Conservation (phyloP, 169 alveolate genomes). For the Cryptosporidium parvum region DNA sequence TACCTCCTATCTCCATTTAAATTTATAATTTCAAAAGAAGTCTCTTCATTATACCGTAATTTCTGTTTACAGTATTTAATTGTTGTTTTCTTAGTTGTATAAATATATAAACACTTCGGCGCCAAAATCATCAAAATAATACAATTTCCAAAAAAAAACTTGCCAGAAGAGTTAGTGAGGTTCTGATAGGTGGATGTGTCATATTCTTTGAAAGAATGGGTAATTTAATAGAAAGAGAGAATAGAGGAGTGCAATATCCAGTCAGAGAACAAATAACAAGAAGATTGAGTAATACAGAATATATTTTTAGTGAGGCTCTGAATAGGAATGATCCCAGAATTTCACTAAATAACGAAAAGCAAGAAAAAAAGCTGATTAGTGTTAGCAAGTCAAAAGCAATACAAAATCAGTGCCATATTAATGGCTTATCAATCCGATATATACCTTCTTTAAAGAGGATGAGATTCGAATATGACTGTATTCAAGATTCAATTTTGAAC, state of each 20-base stretch:
- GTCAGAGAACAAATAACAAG: conserved; percentile 61
- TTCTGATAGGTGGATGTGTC: background rate
- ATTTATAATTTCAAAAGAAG: background rate
- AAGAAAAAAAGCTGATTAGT: background rate
- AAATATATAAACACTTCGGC: background rate
- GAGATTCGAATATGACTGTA: conserved; percentile 61
- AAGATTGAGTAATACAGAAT: conserved; percentile 16
- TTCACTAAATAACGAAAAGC: background rate
- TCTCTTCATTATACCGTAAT: too few species aligned
- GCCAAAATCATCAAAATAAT: background rate
- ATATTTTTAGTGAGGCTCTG: background rate
- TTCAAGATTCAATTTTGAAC: conserved; percentile 36
- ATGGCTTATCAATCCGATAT: conserved; percentile 41
- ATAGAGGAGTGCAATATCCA: background rate
- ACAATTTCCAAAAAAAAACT: background rate
- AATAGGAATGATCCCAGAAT: conserved; percentile 10
- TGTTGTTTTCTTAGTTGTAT: background rate
- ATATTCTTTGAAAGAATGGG: conserved; percentile 22
- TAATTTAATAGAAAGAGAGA: conserved; percentile 21
- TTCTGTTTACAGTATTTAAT: too few species aligned
- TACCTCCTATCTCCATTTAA: conserved; percentile 11
- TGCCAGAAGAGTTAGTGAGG: background rate
- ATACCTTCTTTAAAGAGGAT: conserved; percentile 2
- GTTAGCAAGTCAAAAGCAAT: conserved; percentile 45
- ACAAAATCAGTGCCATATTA: conserved; percentile 60